A percentile compares a stretch with the other conserved stretches of the same genome.
These are phyloP conservation scores for Exophiala sp. DNA, from an alignment of 2,329 filamentous ascomycete species.

Conservation along the genomic window DNA sequence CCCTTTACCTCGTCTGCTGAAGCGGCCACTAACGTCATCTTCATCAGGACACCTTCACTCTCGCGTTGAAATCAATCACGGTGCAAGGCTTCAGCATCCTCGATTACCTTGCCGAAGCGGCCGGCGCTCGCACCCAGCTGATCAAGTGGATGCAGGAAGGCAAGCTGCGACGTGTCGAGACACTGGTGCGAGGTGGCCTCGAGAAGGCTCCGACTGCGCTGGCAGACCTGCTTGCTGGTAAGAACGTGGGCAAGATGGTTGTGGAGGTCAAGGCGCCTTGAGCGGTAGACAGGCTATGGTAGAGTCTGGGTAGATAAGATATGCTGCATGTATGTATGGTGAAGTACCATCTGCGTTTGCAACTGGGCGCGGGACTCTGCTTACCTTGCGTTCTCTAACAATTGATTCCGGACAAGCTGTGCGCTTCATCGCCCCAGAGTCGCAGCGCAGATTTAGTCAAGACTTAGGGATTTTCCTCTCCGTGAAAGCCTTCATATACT, in stretches of 20 bases:
- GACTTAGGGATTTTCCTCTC: too few species aligned
- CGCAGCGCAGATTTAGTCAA: too few species aligned
- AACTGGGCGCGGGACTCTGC: too few species aligned
- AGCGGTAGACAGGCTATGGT: not conserved
- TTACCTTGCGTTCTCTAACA: too few species aligned
- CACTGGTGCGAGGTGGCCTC: slow-evolving; percentile 38
- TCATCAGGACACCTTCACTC: not conserved
- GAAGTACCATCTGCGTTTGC: too few species aligned
- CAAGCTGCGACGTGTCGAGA: slow-evolving; percentile 65
- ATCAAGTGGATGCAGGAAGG: slow-evolving; percentile 61
- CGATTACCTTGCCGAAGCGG: slow-evolving; percentile 57
- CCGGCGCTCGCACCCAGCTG: slow-evolving; percentile 55
- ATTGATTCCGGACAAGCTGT: too few species aligned
- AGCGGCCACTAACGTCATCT: not conserved
- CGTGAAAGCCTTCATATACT: slow-evolving; percentile 12
- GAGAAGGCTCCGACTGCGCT: slow-evolving; percentile 48
- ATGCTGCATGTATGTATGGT: too few species aligned
- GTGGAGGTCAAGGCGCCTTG: not conserved
- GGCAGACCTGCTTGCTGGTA: slow-evolving; percentile 55
- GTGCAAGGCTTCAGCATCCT: slow-evolving; percentile 18
- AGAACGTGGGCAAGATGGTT: slow-evolving; percentile 56
- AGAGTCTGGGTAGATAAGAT: too few species aligned
- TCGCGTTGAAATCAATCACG: not conserved
- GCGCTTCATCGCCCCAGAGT: too few species aligned
- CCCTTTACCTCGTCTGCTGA: not conserved